These are phyloP conservation scores for Suillus cothurnatus DNA, from an alignment of 768 basidiomycete genomes.

Conservation along the genomic window DNA sequence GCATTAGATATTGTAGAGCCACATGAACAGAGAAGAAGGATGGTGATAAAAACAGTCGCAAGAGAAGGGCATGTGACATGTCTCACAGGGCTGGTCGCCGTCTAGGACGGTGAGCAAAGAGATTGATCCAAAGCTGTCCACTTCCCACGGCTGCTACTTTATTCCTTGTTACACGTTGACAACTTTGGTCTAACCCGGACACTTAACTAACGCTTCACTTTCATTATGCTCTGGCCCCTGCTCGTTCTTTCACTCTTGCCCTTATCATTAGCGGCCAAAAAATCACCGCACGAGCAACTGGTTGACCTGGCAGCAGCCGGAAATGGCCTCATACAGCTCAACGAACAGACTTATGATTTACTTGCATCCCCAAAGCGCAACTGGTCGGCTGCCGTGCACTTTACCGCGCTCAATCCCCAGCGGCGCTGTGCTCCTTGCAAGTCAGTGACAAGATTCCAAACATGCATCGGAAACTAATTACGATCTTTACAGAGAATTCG, in stretches of 20 bases:
- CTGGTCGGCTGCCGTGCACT: conserved; percentile 85
- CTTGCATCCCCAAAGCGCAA: conserved; percentile 74
- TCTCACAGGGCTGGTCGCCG: conserved; percentile 14
- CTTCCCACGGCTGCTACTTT: conserved; percentile 15
- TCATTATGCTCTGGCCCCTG: conserved; percentile 23
- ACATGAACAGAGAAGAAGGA: conserved; percentile 94
- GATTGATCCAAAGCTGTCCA: neutral
- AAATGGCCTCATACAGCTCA: conserved; percentile 82
- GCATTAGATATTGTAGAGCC: conserved; percentile 82
- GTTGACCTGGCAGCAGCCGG: conserved; percentile 66
- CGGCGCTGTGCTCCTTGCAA: conserved; percentile 92
- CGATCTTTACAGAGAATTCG: conserved; percentile 66
- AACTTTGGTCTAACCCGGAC: neutral
- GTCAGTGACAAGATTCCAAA: conserved; percentile 48
- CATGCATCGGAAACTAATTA: neutral
- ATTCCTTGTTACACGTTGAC: conserved; percentile 9
- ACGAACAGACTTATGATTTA: conserved; percentile 75
- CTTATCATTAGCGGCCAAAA: conserved; percentile 31
- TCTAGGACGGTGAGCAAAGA: conserved; percentile 14
- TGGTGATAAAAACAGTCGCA: conserved; percentile 90
- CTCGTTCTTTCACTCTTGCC: conserved; percentile 37
- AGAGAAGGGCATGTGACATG: conserved; percentile 82
- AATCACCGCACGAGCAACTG: conserved; percentile 55
- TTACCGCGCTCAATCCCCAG: conserved; percentile 83
- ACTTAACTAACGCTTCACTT: neutral